Percentiles rank a stretch among this genome's conserved stretches.
phyloP scores from a whole-genome alignment of 1,139 yeast species.

The Zygosaccharomyces sapae region DNA sequence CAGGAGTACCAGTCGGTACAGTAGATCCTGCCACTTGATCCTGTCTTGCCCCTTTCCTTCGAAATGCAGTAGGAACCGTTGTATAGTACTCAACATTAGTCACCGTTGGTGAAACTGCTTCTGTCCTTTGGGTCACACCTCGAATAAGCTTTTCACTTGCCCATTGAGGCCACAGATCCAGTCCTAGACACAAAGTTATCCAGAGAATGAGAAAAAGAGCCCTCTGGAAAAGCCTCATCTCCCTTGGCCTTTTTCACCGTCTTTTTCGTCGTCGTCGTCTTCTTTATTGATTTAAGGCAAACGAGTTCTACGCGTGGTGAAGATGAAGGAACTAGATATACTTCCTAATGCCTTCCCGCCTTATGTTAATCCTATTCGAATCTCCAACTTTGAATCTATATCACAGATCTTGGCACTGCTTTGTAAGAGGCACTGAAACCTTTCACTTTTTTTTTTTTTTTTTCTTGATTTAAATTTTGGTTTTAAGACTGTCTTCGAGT shows the following conservation, averaged over 20 bases:
- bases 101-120: conserved; percentile 1
- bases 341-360: conserved; percentile 3
- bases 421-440: neutral
- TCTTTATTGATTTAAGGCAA: neutral
- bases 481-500: neutral
- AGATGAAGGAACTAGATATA: conserved; percentile 1
- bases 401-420: neutral
- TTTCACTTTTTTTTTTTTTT: neutral
- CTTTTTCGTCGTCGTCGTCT: neutral
- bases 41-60: conserved; percentile 7
- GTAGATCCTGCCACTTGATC: neutral
- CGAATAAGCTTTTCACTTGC: neutral
- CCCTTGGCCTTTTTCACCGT: neutral
- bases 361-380: neutral
- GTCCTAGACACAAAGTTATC: conserved; percentile 6
- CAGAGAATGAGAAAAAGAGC: conserved; percentile 5
- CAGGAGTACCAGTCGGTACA: conserved; percentile 1
- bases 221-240: conserved; percentile 7
- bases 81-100: conserved; percentile 11
- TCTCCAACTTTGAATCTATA: neutral
- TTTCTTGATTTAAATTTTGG: neutral
- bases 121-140: neutral
- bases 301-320: neutral
- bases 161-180: conserved; percentile 8
- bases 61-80: conserved; percentile 12